phyloP scores from a whole-genome alignment of 345 rosid species.

The Corymbia maculata region DNA sequence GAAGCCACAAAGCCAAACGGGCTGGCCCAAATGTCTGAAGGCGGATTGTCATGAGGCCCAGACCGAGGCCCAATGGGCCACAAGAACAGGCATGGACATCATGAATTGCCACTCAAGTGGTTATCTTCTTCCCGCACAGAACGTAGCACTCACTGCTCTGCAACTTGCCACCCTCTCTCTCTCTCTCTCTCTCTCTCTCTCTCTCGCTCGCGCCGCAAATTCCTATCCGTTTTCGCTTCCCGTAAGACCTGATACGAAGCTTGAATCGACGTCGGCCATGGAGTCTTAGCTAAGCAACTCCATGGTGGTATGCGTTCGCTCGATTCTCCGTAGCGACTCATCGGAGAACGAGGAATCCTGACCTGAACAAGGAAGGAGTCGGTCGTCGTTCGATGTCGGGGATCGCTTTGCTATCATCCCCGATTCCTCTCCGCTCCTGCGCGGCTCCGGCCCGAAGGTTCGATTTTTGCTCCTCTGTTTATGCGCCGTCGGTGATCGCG shows the following conservation, averaged over 20 bases:
- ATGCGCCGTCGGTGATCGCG: not conserved
- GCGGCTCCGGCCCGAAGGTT: constrained; percentile 28
- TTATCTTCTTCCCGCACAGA: not conserved
- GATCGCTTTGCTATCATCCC: constrained; percentile 13
- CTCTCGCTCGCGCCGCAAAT: not conserved
- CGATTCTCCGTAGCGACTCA: not conserved
- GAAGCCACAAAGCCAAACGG: not conserved
- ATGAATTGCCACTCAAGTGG: not conserved
- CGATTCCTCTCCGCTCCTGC: constrained; percentile 15
- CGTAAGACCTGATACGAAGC: not conserved
- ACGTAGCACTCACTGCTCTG: not conserved
- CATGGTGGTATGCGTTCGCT: not conserved
- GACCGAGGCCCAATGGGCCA: not conserved
- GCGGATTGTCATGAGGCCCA: not conserved
- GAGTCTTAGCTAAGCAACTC: not conserved
- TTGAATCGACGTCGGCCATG: not conserved
- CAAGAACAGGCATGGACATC: not conserved
- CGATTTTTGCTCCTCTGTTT: constrained; percentile 9
- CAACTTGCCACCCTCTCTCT: not conserved
- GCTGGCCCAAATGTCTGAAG: not conserved
- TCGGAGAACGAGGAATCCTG: not conserved
- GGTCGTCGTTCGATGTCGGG: not conserved
- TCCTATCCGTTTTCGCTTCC: not conserved
- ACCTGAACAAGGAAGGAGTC: not conserved
- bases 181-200: not conserved